phyloP scores from a whole-genome alignment of 1,284 basidiomycete genomes.

The Tilletiaria anomala region DNA sequence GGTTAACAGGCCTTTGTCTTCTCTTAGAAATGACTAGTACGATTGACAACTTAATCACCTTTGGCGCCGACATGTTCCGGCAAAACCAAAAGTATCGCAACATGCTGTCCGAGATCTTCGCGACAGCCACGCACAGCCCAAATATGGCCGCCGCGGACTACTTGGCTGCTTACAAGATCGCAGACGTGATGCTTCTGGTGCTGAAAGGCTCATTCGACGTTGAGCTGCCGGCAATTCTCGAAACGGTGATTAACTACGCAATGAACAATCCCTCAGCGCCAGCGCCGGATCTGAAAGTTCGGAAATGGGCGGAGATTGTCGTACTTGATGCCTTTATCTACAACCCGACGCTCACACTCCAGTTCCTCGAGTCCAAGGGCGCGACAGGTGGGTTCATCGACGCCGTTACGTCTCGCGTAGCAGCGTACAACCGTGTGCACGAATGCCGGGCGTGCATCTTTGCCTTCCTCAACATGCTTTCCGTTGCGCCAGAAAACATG shows the following conservation, averaged over 20 bases:
- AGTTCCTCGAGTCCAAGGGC: constrained; percentile 53
- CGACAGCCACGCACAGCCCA: constrained; percentile 55
- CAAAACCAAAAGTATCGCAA: constrained; percentile 58
- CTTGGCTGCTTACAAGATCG: constrained; percentile 59
- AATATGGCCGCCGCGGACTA: constrained; percentile 50
- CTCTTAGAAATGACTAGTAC: too few species aligned
- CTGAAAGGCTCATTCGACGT: constrained; percentile 56
- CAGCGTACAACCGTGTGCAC: constrained; percentile 65
- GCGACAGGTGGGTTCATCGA: constrained; percentile 61
- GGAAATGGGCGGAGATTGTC: constrained; percentile 64
- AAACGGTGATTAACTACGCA: background rate
- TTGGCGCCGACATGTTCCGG: constrained; percentile 62
- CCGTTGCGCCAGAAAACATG: constrained; percentile 13
- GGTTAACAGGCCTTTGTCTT: too few species aligned
- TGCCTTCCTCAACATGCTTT: constrained; percentile 45
- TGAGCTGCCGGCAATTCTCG: constrained; percentile 46
- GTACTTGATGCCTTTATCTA: constrained; percentile 72
- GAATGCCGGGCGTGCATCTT: constrained; percentile 73
- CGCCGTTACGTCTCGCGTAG: constrained; percentile 54
- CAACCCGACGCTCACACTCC: constrained; percentile 61
- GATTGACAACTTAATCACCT: constrained; percentile 62
- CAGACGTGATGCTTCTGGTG: constrained; percentile 66
- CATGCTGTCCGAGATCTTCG: constrained; percentile 72
- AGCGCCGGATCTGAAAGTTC: constrained; percentile 48
- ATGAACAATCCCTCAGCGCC: background rate